phyloP scores from a whole-genome alignment of 176 grass and related monocot genomes.

The Hyparrhenia diplandra region DNA sequence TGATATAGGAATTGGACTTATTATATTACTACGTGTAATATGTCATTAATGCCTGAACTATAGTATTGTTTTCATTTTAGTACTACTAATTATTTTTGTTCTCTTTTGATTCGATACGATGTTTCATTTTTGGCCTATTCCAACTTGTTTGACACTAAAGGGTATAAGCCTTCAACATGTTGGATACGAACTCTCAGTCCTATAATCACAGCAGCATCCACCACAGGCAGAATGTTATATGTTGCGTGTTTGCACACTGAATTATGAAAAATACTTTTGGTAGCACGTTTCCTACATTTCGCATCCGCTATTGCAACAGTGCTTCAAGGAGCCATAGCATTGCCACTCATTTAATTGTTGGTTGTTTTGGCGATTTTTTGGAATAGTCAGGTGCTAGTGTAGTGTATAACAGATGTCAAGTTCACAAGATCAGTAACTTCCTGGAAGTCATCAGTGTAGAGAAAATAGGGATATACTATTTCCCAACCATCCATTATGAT shows the following conservation, averaged over 20 bases:
- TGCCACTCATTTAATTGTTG: too few species aligned
- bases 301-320: too few species aligned
- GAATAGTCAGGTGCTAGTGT: too few species aligned
- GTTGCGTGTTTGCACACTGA: neutral
- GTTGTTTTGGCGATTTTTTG: too few species aligned
- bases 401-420: too few species aligned
- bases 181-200: neutral
- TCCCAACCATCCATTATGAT: too few species aligned
- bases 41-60: too few species aligned
- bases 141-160: neutral
- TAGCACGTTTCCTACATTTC: too few species aligned
- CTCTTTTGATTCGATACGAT: neutral
- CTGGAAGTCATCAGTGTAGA: too few species aligned
- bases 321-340: too few species aligned
- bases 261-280: neutral
- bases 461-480: too few species aligned
- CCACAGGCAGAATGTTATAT: neutral
- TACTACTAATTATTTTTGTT: neutral
- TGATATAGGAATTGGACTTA: neutral
- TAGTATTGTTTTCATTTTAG: neutral
- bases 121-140: neutral
- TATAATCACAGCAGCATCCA: neutral
- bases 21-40: neutral
- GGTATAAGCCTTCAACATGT: neutral
- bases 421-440: too few species aligned